Evolutionary conservation across 169 alveolate species (phyloP), one percentile per base, ranked within the genome.

Genomic region (Pseudocohnilembus persalinus): DNA sequence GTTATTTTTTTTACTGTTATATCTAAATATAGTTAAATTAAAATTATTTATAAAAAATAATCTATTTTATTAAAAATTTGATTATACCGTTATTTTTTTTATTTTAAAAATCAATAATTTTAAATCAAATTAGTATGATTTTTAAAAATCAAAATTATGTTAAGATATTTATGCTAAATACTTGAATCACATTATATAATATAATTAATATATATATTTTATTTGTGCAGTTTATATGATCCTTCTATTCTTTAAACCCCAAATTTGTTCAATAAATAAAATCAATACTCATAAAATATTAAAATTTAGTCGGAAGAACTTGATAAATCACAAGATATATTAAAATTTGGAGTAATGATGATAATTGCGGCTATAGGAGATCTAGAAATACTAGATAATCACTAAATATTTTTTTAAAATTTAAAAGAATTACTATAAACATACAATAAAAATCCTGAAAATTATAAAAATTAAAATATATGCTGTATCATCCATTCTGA

Each of bases 401-500:
- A 74, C 0, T 34, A 82, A 68, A 64, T 35, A 65, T 29, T 86
- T 25, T 74, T 35, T 80, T 86, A 86, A 63, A 79, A 85, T 24
- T 73, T 76, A n/a, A 76, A 80, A 49, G 75, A 49, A 28, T 35
- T 86, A 0, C 63, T 86, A 11, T 86, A 86, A 35, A 87, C 79
- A 73, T 74, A 80, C 28, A 73, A 81, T 15, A 86, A 80, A 75
- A 35, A 75, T 24, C 35, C 73, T 29, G 85, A 80, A 27, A 29
- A 79, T 31, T 76, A 73, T 31, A n/a, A n/a, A n/a, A n/a, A n/a
- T n/a, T 73, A 80, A 68, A 85, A 74, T 25, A 31, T 75, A 0
- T 86, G 90, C 65, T 85, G 89, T 79, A 16, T 86, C 0, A 29
- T 86, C 0, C 90, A 86, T 75, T 68, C 87, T 33, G 90, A 86